Evolutionary conservation across 2,329 filamentous ascomycete genomes (phyloP).

Genomic region (Aspergillus nomiae): DNA sequence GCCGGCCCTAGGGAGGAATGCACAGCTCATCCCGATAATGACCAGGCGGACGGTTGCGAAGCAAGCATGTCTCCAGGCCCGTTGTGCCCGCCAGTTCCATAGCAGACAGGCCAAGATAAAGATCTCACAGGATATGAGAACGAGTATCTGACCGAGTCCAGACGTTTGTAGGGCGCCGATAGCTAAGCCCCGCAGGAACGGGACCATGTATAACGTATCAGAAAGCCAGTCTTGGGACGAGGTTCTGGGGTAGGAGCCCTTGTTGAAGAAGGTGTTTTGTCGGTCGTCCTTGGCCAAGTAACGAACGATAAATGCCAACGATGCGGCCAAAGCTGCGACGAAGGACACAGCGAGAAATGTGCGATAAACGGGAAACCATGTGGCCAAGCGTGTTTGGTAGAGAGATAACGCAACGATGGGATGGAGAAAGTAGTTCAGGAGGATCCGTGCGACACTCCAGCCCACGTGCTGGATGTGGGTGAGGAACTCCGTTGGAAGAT

Average conservation of each 20-base stretch:
- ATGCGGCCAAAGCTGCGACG: background rate
- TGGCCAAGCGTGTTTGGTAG: constrained; percentile 5
- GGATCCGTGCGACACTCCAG: constrained; percentile 10
- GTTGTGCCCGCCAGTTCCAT: background rate
- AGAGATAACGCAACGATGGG: constrained; percentile 14
- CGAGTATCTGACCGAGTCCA: constrained; percentile 8
- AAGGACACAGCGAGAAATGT: constrained; percentile 10
- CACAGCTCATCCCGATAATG: background rate
- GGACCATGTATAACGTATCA: constrained; percentile 10
- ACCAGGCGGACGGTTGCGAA: background rate
- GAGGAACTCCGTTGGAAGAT: background rate
- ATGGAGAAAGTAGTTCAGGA: constrained; percentile 13
- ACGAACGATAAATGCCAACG: background rate
- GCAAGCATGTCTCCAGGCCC: background rate
- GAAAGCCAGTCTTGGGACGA: constrained; percentile 2
- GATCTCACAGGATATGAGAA: constrained; percentile 4
- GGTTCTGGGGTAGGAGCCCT: background rate
- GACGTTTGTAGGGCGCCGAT: constrained; percentile 14
- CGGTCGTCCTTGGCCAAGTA: background rate
- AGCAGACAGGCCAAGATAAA: background rate
- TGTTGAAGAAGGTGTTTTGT: background rate
- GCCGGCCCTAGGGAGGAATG: background rate
- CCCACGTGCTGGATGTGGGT: constrained; percentile 7
- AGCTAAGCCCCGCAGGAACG: constrained; percentile 12
- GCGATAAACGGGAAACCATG: constrained; percentile 6